Percentiles rank a stretch among this genome's conserved stretches.
These are phyloP conservation scores for Cutaneotrichosporon sp. DNA, from an alignment of 1,284 basidiomycete genomes.

Conservation along the genomic window DNA sequence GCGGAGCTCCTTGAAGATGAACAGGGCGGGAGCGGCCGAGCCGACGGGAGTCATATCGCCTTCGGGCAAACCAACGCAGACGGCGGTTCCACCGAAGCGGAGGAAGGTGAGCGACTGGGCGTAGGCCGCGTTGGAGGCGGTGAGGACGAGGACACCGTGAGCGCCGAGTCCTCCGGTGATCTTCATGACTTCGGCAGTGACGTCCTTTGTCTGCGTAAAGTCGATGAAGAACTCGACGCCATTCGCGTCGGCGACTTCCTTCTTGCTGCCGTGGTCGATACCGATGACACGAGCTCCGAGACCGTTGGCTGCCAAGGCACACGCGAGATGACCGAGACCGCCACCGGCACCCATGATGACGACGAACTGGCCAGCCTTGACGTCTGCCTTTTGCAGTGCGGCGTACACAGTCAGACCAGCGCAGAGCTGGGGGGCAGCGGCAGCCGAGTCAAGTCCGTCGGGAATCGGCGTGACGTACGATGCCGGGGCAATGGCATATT, in stretches of 20 bases:
- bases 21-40: slow-evolving; percentile 5
- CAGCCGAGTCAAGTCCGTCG: slow-evolving; percentile 59
- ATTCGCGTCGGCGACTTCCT: slow-evolving; percentile 63
- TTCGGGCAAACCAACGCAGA: slow-evolving; percentile 71
- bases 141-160: slow-evolving; percentile 69
- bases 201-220: slow-evolving; percentile 59
- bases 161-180: slow-evolving; percentile 66
- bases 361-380: slow-evolving; percentile 67
- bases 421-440: slow-evolving; percentile 59
- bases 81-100: slow-evolving; percentile 62
- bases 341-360: slow-evolving; percentile 66
- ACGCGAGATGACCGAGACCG: slow-evolving; percentile 62
- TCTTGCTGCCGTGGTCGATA: slow-evolving; percentile 52
- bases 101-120: slow-evolving; percentile 69
- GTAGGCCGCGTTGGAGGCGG: slow-evolving; percentile 60
- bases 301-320: slow-evolving; percentile 49
- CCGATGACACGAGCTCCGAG: slow-evolving; percentile 21
- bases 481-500: slow-evolving; percentile 59
- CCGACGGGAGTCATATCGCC: slow-evolving; percentile 23
- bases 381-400: slow-evolving; percentile 63
- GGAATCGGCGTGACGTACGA: slow-evolving; percentile 70
- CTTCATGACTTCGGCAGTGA: slow-evolving; percentile 13
- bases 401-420: slow-evolving; percentile 67
- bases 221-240: slow-evolving; percentile 79
- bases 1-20: slow-evolving; percentile 22